Conservation (phyloP, 768 basidiomycete species). For the Boletus sp. region DNA sequence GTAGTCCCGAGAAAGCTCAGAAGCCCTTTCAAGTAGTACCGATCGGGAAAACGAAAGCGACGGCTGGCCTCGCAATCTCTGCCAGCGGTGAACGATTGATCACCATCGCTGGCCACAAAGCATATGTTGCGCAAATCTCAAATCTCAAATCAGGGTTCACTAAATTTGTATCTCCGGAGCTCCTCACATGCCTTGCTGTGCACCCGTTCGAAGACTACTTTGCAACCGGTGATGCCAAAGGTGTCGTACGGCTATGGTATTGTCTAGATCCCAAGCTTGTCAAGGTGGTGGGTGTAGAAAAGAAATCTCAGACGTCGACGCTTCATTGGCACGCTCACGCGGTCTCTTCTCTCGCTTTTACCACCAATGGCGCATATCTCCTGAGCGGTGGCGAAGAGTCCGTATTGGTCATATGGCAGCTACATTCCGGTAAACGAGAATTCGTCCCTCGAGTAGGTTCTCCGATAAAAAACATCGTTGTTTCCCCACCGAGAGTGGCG, state of each 20-base stretch:
- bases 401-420: constrained; percentile 96
- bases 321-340: constrained; percentile 98
- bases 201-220: constrained; percentile 92
- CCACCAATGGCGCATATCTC: constrained; percentile 86
- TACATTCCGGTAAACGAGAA: constrained; percentile 84
- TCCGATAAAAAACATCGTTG: constrained; percentile 68
- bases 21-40: constrained; percentile 48
- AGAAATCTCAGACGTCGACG: constrained; percentile 77
- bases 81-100: constrained; percentile 77
- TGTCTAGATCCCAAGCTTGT: constrained; percentile 65
- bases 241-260: constrained; percentile 89
- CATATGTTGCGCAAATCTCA: constrained; percentile 65
- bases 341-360: constrained; percentile 82
- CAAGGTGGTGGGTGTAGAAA: constrained; percentile 62
- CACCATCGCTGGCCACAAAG: constrained; percentile 68
- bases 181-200: constrained; percentile 78
- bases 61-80: constrained; percentile 67
- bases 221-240: constrained; percentile 88
- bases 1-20: constrained; percentile 38
- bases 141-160: constrained; percentile 64
- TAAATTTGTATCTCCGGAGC: constrained; percentile 79
- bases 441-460: constrained; percentile 92
- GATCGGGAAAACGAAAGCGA: constrained; percentile 65
- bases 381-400: constrained; percentile 94
- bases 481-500: constrained; percentile 44